phyloP scores from a whole-genome alignment of 1,284 basidiomycete genomes.

The Irpex sp. region DNA sequence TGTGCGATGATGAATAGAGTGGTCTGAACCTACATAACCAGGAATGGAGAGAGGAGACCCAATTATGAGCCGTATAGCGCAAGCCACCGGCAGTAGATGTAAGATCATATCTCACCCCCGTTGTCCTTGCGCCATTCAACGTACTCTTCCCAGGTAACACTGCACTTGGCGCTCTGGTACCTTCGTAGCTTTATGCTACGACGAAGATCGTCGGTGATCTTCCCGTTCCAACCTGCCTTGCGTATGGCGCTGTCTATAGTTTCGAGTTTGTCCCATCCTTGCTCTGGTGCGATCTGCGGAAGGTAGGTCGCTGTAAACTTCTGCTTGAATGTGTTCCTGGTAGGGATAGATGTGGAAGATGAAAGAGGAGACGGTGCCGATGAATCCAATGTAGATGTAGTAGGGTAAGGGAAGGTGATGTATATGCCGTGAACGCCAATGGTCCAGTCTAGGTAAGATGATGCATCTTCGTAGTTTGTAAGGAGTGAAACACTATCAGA shows the following conservation, averaged over 20 bases:
- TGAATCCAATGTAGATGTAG: conserved; percentile 48
- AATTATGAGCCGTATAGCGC: not conserved
- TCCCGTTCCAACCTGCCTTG: conserved; percentile 88
- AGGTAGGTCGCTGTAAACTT: conserved; percentile 88
- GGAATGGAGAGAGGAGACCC: not conserved
- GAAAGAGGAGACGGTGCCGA: conserved; percentile 66
- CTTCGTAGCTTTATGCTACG: conserved; percentile 74
- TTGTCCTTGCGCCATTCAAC: conserved; percentile 61
- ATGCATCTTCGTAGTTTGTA: conserved; percentile 87
- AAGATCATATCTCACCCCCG: conserved; percentile 31
- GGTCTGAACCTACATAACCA: not conserved
- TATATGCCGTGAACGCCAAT: conserved; percentile 91
- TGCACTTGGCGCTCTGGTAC: conserved; percentile 82
- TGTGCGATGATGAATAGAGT: not conserved
- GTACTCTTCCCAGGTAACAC: conserved; percentile 77
- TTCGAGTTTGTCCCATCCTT: conserved; percentile 91
- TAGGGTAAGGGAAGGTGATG: conserved; percentile 81
- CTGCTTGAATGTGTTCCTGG: conserved; percentile 47
- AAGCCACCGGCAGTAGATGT: not conserved
- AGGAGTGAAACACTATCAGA: conserved; percentile 78
- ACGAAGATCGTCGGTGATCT: conserved; percentile 81
- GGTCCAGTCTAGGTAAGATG: conserved; percentile 89
- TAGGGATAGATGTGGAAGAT: conserved; percentile 55
- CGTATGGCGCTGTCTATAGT: conserved; percentile 88
- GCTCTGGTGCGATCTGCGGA: conserved; percentile 90